phyloP scores from a whole-genome alignment of 2,329 filamentous ascomycete species.

The Blastomyces emzantsi region DNA sequence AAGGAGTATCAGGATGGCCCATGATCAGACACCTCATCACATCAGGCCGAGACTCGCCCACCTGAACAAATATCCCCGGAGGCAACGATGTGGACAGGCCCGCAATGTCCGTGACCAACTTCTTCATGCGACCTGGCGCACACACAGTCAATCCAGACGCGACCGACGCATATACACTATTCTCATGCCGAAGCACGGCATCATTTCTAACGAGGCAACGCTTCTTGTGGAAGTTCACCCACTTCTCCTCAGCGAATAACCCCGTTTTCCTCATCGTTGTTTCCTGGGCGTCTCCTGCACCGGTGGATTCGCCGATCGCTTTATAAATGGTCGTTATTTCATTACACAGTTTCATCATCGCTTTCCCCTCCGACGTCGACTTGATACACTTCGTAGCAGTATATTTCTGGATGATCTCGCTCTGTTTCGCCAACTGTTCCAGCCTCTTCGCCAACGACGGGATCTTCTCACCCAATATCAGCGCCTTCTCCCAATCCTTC shows the following conservation, averaged over 20 bases:
- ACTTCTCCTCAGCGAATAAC: constrained; percentile 15
- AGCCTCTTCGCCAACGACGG: constrained; percentile 18
- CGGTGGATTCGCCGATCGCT: constrained; percentile 14
- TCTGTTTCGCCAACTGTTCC: constrained; percentile 25
- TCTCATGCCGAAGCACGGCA: constrained; percentile 26
- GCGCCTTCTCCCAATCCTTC: not conserved
- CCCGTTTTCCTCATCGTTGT: constrained; percentile 12
- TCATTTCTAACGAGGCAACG: constrained; percentile 32
- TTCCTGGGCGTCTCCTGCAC: constrained; percentile 6
- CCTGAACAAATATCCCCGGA: constrained; percentile 44
- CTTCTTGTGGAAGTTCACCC: constrained; percentile 26
- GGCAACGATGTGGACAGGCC: constrained; percentile 41
- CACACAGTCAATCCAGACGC: constrained; percentile 9
- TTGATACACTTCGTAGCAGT: constrained; percentile 19
- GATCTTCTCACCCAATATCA: constrained; percentile 13
- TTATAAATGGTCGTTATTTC: constrained; percentile 25
- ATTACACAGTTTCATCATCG: constrained; percentile 29
- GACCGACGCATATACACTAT: constrained; percentile 16
- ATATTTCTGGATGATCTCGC: constrained; percentile 25
- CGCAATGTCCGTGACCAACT: constrained; percentile 40
- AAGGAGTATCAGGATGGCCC: constrained; percentile 44
- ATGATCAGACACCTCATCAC: constrained; percentile 45
- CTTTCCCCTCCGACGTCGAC: constrained; percentile 18
- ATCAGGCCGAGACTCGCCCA: constrained; percentile 40
- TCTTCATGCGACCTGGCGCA: constrained; percentile 39